Conservation (phyloP, 2,329 filamentous ascomycete species). For the Penicillium sp. region DNA sequence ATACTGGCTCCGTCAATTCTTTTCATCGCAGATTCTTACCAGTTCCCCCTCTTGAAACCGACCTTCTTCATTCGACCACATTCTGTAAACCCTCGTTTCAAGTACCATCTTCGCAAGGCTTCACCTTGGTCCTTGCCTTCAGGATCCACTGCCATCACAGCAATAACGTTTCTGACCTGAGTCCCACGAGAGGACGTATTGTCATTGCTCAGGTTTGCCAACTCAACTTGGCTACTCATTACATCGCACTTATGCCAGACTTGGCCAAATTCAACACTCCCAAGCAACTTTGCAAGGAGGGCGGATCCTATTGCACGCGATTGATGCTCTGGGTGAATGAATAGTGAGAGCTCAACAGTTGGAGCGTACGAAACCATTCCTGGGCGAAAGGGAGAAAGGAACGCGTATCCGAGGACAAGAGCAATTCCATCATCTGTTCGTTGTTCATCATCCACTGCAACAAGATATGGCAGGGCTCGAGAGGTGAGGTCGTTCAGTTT, state of each 20-base stretch:
- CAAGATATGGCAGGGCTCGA: slow-evolving; percentile 43
- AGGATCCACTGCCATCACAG: slow-evolving; percentile 46
- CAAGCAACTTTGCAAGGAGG: slow-evolving; percentile 37
- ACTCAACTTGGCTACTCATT: not conserved
- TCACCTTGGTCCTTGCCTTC: slow-evolving; percentile 37
- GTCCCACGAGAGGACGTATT: not conserved
- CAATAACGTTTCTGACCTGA: slow-evolving; percentile 36
- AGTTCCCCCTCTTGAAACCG: slow-evolving; percentile 43
- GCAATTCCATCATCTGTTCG: slow-evolving; percentile 9
- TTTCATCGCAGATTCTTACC: slow-evolving; percentile 26
- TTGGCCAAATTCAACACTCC: slow-evolving; percentile 29
- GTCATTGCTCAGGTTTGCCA: not conserved
- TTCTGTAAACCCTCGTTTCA: slow-evolving; percentile 45
- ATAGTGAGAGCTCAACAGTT: slow-evolving; percentile 47
- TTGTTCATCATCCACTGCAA: slow-evolving; percentile 34
- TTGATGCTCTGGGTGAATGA: slow-evolving; percentile 42
- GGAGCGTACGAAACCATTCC: slow-evolving; percentile 43
- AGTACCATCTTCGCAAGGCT: slow-evolving; percentile 43
- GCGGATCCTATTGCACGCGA: slow-evolving; percentile 38
- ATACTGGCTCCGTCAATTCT: not conserved
- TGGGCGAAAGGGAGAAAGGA: slow-evolving; percentile 41
- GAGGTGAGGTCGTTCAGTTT: slow-evolving; percentile 33
- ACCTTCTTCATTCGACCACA: slow-evolving; percentile 44
- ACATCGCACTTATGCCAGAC: slow-evolving; percentile 17
- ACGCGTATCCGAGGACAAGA: slow-evolving; percentile 41